Evolutionary conservation across 169 alveolate species (phyloP), one percentile per base, ranked within the genome.

Genomic region (Plasmodium falciparum): DNA sequence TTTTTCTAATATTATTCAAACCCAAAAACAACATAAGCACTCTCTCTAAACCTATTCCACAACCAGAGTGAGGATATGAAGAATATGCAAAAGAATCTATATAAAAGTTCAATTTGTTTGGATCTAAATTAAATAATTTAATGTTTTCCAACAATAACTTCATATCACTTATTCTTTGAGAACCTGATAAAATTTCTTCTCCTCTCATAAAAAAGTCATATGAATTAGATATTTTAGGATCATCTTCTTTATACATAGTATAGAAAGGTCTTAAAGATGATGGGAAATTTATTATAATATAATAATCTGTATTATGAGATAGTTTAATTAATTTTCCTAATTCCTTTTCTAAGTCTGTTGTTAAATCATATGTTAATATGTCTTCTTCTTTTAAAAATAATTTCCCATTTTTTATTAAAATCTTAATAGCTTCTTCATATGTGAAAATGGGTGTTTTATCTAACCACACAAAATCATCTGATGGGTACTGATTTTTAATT

Each of bases 161-260:
- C 22, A 99, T 97, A 91, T 98, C 99, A 89, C 98, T 99, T 71
- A 99, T 97, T 75, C 99, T 96, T 94, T 99, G 99, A 26, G 99
- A 99, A 11, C 99, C 99, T 29, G 99, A 97, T 69, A 98, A 95
- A 88, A 99, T 98, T 94, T 99, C 99, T 93, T 99, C 99, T 49
- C 99, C 99, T 88, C 99, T 96, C 99, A 99, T 98, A 96, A 99
- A 99, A 94, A 98, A 98, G 94, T 99, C 99, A 93, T 97, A 99
- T 11, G 99, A 97, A 92, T 96, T 97, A 72, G 99, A 94, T 91
- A 94, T 92, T 62, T 49, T 93, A 17, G 89, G 95, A 43, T 91
- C 89, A 6, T 88, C 26, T 63, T 93, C 94, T 88, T 97, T 93
- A 20, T 99, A 98, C 99, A 99, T 99, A 45, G 99, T 97, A 95